Evolutionary conservation across 169 alveolate genomes (phyloP).

Genomic region (Plasmodium vivax): DNA sequence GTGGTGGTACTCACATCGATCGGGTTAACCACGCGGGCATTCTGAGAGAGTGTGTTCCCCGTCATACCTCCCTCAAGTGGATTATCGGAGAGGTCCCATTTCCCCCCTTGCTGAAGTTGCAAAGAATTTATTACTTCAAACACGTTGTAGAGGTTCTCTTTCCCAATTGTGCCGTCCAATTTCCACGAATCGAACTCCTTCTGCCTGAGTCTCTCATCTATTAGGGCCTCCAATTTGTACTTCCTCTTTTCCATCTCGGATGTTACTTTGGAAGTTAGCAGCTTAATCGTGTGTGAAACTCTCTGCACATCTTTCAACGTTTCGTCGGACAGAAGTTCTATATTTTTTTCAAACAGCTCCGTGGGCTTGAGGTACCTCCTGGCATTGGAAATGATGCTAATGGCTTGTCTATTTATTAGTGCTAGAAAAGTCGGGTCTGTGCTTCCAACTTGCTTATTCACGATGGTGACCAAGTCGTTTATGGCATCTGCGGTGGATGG

Average conservation of each 20-base stretch:
- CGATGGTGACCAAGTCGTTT: constrained; percentile 56
- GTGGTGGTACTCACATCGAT: background rate
- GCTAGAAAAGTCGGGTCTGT: constrained; percentile 69
- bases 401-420: constrained; percentile 58
- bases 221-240: constrained; percentile 46
- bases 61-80: constrained; percentile 64
- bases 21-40: constrained; percentile 66
- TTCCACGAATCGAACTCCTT: constrained; percentile 63
- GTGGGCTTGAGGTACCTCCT: constrained; percentile 71
- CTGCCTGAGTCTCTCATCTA: constrained; percentile 63
- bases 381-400: constrained; percentile 60
- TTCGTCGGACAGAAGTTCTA: constrained; percentile 66
- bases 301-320: constrained; percentile 72
- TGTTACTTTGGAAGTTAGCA: constrained; percentile 53
- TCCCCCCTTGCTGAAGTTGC: constrained; percentile 74
- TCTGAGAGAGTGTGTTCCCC: constrained; percentile 49
- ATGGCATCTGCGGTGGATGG: constrained; percentile 71
- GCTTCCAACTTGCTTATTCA: constrained; percentile 70
- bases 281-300: constrained; percentile 48
- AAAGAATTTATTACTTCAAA: constrained; percentile 43
- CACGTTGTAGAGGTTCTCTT: constrained; percentile 19
- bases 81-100: constrained; percentile 69
- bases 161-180: background rate
- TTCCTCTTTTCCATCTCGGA: constrained; percentile 66
- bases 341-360: constrained; percentile 65